Evolutionary conservation across 805 yeast species (phyloP), one percentile per base, ranked within the genome.

Genomic region (Maudiozyma bulderi): DNA sequence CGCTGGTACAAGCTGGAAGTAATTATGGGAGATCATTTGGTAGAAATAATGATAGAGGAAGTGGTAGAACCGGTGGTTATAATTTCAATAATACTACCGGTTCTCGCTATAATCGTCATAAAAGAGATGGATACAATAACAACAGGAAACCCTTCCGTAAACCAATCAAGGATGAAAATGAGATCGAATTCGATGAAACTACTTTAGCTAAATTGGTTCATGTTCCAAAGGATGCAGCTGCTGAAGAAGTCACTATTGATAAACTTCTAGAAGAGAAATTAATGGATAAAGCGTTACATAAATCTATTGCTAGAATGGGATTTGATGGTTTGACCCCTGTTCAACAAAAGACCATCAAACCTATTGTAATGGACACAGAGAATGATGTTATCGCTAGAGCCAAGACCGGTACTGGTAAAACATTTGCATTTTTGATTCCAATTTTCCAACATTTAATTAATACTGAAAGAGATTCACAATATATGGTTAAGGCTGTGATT

Each of bases 381-480:
- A 53, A 52, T 31, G 68, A 91, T 54, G 72, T 87, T 41, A 87
- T 89, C 26, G 89, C 88, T 38, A 75, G 95, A 59, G 96, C 97
- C 30, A 87, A 87, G 65, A 89, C 97, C 3, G 97, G 97, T 64
- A 89, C 97, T 2, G 97, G 97, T 60, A 89, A 89, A 65, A 89
- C 97, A 0, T 79, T 86, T 53, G 95, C 96, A 0, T 89, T 87
- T 65, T 83, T 90, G 52, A 72, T 90, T 41, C 96, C 96, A 2
- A 69, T 86, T 10, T 69, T 87, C 43, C 84, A 87, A 60, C 75
- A 78, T 54, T 70, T 60, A 67, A 69, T 60, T 54, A 70, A 55
- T 50, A 62, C 56, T 45, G 62, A 58, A 48, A 50, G 51, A 3
- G 66, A 62, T 13, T 51, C 56, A 14, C 60, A 64, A 5, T 64